Evolutionary conservation across 73 alveolate genomes (phyloP).

Genomic region (Uronychia binucleata): DNA sequence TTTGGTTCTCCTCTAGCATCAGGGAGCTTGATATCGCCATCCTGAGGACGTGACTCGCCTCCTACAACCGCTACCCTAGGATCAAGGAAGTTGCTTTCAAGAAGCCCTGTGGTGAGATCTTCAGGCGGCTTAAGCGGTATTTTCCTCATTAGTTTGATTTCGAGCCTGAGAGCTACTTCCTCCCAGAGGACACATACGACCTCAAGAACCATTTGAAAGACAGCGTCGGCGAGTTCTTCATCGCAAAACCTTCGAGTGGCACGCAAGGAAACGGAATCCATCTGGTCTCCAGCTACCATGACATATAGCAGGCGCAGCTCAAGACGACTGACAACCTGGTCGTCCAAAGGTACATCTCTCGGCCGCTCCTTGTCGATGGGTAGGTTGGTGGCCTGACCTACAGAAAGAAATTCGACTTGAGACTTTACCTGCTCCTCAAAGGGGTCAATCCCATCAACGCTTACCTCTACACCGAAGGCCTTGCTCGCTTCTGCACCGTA

Average conservation of each 20-base stretch:
- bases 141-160: background rate
- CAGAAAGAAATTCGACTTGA: background rate
- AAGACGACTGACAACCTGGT: background rate
- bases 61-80: background rate
- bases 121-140: background rate
- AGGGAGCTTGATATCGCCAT: background rate
- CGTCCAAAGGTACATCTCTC: background rate
- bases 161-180: background rate
- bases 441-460: background rate
- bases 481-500: background rate
- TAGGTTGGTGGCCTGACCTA: background rate
- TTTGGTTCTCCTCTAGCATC: background rate
- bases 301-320: background rate
- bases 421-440: background rate
- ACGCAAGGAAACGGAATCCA: background rate
- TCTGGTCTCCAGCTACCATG: background rate
- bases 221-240: background rate
- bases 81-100: background rate
- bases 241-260: background rate
- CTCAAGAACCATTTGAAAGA: background rate
- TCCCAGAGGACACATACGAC: background rate
- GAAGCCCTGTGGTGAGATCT: background rate
- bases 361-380: background rate
- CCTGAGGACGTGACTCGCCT: background rate
- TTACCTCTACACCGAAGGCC: conserved; percentile 1